phyloP scores from a whole-genome alignment of 495 filamentous ascomycete genomes.

The Hypomontagnella monticulosa region DNA sequence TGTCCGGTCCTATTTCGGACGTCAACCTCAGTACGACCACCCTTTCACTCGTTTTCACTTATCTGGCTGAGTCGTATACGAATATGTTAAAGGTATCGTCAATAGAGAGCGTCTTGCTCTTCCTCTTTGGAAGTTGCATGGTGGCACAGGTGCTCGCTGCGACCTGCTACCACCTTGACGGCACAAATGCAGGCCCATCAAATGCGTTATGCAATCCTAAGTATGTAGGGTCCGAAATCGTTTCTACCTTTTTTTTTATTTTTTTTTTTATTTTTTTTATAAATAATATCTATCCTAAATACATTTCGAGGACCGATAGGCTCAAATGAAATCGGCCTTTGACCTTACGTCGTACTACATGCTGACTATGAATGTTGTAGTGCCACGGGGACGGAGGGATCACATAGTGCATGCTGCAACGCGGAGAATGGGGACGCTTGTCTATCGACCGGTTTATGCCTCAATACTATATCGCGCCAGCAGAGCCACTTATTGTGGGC shows the following conservation, averaged over 20 bases:
- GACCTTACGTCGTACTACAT: neutral
- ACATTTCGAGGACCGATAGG: neutral
- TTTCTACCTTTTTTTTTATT: neutral
- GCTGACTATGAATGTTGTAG: neutral
- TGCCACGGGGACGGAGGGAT: slow-evolving; percentile 39
- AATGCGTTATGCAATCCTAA: slow-evolving; percentile 30
- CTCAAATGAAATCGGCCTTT: neutral
- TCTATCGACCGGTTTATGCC: slow-evolving; percentile 46
- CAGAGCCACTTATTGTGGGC: slow-evolving; percentile 45
- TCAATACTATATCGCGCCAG: slow-evolving; percentile 36
- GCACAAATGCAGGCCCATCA: slow-evolving; percentile 23
- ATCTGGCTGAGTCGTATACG: neutral
- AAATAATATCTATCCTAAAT: neutral
- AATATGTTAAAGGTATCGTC: slow-evolving; percentile 15
- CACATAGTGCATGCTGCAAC: slow-evolving; percentile 48
- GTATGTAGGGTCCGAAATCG: slow-evolving; percentile 3
- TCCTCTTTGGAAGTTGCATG: slow-evolving; percentile 23
- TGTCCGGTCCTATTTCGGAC: neutral
- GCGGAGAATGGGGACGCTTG: slow-evolving; percentile 44
- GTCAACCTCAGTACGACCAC: slow-evolving; percentile 5
- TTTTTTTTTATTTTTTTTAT: neutral
- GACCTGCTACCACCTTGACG: slow-evolving; percentile 31
- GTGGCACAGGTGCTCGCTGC: slow-evolving; percentile 21
- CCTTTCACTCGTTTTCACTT: slow-evolving; percentile 9
- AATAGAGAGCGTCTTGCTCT: slow-evolving; percentile 12